Base-by-base conservation (phyloP, 345 rosid species). In the Hypericum perforatum region DNA sequence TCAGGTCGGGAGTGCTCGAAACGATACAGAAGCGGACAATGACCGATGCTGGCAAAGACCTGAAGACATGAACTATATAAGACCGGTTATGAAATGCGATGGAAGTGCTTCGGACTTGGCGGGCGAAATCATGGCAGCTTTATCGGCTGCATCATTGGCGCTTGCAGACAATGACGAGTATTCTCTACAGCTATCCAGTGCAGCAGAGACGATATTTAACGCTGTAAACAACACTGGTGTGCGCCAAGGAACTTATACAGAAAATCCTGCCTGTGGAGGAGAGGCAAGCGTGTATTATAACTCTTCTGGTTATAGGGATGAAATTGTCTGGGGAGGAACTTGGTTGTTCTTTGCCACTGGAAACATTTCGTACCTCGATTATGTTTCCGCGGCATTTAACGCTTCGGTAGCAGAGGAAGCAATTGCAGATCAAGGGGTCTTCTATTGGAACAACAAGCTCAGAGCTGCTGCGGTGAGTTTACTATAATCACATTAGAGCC, bases 31-130 rank as follows among this genome's bases (percentile, higher is more conserved):
- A n/a, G 64, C 44, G 2, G 49, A 65, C 16, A 70, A 61, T 38
- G 80, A 81, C 46, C 52, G 37, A 53, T 82, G 86, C 67, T 83
- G 86, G 90, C 77, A 74, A 60, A 80, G 80, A 54, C 86, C 90
- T 6, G 90, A 83, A 57, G 82, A 80, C 61, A 80, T 78, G 78
- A 68, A 42, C 53, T 72, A 74, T 55, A 16, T n/a, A 43, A 70
- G 90, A 49, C 75, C 72, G 0, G 76, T 75, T 41, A 77, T 75
- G 7, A 36, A 41, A 45, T 80, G 90, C 41, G 62, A 63, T 41
- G 41, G 40, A 41, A 39, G 60, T 15, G 84, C 82, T 49, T 62
- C 80, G 7, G 90, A 78, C 60, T 59, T 83, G 16, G 82, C 76
- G 7, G 86, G 82, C 16, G 86, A 83, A 57, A 71, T 74, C 10